phyloP scores from a whole-genome alignment of 768 basidiomycete genomes.

The Suillus hirtellus region DNA sequence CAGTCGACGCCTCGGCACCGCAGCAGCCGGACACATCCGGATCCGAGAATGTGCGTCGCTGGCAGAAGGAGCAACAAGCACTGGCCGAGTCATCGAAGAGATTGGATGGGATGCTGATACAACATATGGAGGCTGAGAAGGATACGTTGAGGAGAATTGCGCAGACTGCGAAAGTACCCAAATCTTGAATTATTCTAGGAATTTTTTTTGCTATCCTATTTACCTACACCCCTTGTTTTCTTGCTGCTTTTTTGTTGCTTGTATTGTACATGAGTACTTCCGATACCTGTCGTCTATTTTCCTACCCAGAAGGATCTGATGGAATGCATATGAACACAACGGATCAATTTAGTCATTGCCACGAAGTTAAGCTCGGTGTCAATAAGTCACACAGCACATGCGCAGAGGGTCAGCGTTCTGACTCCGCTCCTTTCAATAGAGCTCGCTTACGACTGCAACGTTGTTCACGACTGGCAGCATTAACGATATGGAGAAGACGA shows the following conservation, averaged over 20 bases:
- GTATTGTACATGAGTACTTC: slow-evolving; percentile 27
- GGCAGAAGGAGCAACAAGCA: slow-evolving; percentile 33
- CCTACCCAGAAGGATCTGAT: slow-evolving; percentile 1
- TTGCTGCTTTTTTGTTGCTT: slow-evolving; percentile 16
- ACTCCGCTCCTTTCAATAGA: slow-evolving; percentile 29
- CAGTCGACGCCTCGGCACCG: slow-evolving; percentile 13
- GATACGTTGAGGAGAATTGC: slow-evolving; percentile 80
- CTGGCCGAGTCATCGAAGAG: slow-evolving; percentile 60
- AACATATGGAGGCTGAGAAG: slow-evolving; percentile 83
- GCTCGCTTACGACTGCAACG: slow-evolving; percentile 16
- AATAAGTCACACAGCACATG: slow-evolving; percentile 8
- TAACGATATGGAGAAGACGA: slow-evolving; percentile 25
- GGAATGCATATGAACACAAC: not conserved
- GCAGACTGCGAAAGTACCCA: slow-evolving; percentile 38
- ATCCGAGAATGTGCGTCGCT: slow-evolving; percentile 27
- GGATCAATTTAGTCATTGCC: slow-evolving; percentile 2
- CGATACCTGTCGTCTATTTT: slow-evolving; percentile 19
- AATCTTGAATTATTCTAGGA: slow-evolving; percentile 21
- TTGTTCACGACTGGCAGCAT: slow-evolving; percentile 15
- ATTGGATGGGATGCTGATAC: slow-evolving; percentile 77
- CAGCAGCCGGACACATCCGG: slow-evolving; percentile 19
- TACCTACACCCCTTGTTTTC: slow-evolving; percentile 7
- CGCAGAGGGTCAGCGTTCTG: slow-evolving; percentile 26
- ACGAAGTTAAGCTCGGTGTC: slow-evolving; percentile 5
- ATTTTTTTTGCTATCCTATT: slow-evolving; percentile 7